These are phyloP conservation scores for Hericium erinaceus DNA, from an alignment of 768 basidiomycete species.

Conservation along the genomic window DNA sequence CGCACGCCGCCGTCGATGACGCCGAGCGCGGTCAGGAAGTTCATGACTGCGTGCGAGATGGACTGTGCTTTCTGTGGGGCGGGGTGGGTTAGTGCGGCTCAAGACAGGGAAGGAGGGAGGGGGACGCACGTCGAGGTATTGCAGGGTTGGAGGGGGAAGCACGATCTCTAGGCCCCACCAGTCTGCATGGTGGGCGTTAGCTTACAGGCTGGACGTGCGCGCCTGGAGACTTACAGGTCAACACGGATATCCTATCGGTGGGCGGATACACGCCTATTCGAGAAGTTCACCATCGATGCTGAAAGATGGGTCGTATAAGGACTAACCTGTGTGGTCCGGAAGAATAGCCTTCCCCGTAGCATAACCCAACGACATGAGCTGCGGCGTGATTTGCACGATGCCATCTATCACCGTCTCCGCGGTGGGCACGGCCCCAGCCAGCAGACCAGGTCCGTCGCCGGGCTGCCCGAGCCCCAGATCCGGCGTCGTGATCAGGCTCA, in stretches of 20 bases:
- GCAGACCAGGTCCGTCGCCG: constrained; percentile 54
- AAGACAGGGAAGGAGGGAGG: background rate
- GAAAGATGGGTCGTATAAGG: background rate
- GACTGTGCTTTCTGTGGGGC: constrained; percentile 43
- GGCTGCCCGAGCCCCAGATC: constrained; percentile 69
- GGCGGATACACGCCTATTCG: constrained; percentile 55
- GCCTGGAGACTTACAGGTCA: constrained; percentile 53
- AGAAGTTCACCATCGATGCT: background rate
- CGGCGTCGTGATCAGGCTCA: constrained; percentile 50
- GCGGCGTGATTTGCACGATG: constrained; percentile 60
- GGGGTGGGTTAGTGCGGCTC: background rate
- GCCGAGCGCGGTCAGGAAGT: constrained; percentile 66
- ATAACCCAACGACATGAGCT: constrained; percentile 70
- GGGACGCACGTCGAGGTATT: constrained; percentile 43
- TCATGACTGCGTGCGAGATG: constrained; percentile 53
- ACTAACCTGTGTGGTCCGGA: constrained; percentile 56
- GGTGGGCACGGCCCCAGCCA: constrained; percentile 71
- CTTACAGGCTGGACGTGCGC: background rate
- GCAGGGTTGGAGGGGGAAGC: constrained; percentile 62
- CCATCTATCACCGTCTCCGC: constrained; percentile 64
- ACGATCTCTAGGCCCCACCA: constrained; percentile 88
- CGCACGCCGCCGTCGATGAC: constrained; percentile 65
- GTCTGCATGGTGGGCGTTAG: constrained; percentile 33
- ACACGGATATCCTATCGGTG: constrained; percentile 63
- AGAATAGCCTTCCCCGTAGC: constrained; percentile 57